Base-by-base conservation (phyloP, 768 basidiomycete species). In the Xerocomellus intermedius region DNA sequence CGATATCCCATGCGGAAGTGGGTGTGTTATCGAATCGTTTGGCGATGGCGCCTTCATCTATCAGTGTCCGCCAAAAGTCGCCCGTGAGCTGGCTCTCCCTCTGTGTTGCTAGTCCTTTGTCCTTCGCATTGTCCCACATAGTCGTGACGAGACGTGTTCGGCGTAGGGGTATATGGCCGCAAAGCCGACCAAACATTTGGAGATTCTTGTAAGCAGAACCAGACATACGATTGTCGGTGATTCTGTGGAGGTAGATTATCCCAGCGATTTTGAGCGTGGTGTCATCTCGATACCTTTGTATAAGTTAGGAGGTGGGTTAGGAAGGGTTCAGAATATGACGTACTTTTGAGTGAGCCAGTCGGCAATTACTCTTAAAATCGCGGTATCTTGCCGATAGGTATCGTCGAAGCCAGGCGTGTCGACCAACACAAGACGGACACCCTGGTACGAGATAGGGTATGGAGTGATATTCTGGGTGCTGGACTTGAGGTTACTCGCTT, bases 61-160 rank as follows among this genome's bases (percentile, higher is more conserved):
- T 32, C 21, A 65, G 43, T 3, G 8, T 0, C 2, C 5, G 5
- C 64, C 64, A 79, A 50, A 70, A 77, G 0, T 61, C 54, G 1
- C 1, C 0, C 7, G 19, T 56, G 26, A 75, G 67, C 42, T 75
- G 55, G 0, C 17, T 8, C 43, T 75, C 72, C 24, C 54, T 55
- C 2, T 26, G 46, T 8, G 50, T 54, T n/a, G 38, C 57, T 10
- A 56, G 16, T 1, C 13, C 9, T 5, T 2, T 26, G 33, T 68
- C 68, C 21, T 47, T 65, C 16, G 62, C 65, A 1, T 8, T 30
- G 42, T 66, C 65, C 76, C 75, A 77, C 69, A 73, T 74, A 2
- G 71, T 76, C 1, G 75, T 77, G n/a, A 70, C 62, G 14, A 77
- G 56, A 19, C 68, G 58, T 5, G 73, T 63, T 19, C 72, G 73